Percentiles rank a stretch among this genome's conserved stretches.
Conservation (phyloP, 2,329 filamentous ascomycete species). For the Trichoderma koningiopsis region DNA sequence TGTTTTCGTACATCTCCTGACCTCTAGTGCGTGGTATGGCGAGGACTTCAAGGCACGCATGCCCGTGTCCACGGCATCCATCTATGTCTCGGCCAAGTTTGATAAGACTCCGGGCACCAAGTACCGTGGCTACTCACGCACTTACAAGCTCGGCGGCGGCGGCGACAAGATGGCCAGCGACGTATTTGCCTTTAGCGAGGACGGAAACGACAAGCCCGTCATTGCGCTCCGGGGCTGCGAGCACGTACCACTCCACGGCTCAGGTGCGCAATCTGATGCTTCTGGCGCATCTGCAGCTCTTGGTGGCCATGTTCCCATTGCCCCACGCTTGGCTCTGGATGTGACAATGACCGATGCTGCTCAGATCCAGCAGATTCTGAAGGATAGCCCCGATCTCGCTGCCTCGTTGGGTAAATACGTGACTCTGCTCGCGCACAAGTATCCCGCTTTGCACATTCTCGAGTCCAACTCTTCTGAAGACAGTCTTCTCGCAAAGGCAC, state of each 20-base stretch:
- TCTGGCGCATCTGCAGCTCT: background rate
- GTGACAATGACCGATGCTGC: background rate
- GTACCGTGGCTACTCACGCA: background rate
- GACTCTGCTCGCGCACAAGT: background rate
- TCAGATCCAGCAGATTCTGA: background rate
- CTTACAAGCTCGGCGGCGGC: background rate
- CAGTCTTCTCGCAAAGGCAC: background rate
- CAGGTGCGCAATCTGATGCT: background rate
- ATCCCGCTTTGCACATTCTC: background rate
- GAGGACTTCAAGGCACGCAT: background rate
- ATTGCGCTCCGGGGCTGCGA: background rate
- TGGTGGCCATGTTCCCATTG: background rate
- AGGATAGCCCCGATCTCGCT: background rate
- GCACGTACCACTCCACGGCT: background rate
- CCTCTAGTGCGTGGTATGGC: background rate
- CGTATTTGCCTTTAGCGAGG: background rate
- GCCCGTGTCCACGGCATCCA: background rate
- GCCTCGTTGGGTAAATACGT: background rate
- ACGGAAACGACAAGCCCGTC: background rate
- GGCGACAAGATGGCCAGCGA: slow-evolving; percentile 1
- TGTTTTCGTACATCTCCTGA: background rate
- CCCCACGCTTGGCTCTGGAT: background rate
- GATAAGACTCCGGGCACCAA: background rate
- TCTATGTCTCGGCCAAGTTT: background rate
- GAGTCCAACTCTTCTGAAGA: background rate